These are phyloP conservation scores for Hymenoscyphus infarciens DNA, from an alignment of 2,329 filamentous ascomycete species.

Conservation along the genomic window DNA sequence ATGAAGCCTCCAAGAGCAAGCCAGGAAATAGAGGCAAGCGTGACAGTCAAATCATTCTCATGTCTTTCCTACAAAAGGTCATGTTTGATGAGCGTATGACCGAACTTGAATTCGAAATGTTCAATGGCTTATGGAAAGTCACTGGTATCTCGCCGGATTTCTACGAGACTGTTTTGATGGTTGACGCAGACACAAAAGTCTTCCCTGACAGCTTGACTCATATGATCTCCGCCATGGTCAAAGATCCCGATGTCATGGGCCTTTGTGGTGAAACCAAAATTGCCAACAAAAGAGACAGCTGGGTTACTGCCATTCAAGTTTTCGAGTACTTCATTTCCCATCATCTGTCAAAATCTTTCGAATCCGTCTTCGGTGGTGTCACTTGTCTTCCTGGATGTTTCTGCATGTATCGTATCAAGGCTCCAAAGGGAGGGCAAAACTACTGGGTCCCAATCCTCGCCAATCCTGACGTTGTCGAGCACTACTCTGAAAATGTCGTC, in stretches of 20 bases:
- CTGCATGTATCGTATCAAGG: conserved; percentile 99
- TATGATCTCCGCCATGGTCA: conserved; percentile 99
- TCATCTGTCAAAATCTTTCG: conserved; percentile 93
- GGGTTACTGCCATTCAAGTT: conserved; percentile 97
- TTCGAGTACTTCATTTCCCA: conserved; percentile 99
- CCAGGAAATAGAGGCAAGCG: conserved; percentile 97
- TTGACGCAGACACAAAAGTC: conserved; percentile 98
- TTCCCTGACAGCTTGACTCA: conserved; percentile 98
- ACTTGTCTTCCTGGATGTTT: conserved; percentile 98
- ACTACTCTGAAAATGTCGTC: conserved; percentile 98
- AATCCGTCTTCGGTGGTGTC: conserved; percentile 97
- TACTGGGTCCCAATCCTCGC: conserved; percentile 99
- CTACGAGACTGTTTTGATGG: conserved; percentile 97
- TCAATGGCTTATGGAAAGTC: conserved; percentile 98
- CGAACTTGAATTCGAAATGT: conserved; percentile 98
- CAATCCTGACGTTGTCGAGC: conserved; percentile 97
- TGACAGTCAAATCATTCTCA: conserved; percentile 97
- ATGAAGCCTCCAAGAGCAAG: conserved; percentile 76
- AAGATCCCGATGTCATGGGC: conserved; percentile 98
- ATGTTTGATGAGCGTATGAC: conserved; percentile 99
- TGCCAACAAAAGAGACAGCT: conserved; percentile 91
- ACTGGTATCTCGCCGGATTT: conserved; percentile 98
- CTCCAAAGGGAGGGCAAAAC: conserved; percentile 95
- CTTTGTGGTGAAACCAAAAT: conserved; percentile 99
- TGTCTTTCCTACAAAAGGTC: conserved; percentile 99